Conservation (phyloP, 1,139 yeast species). For the Pichia sp. region DNA sequence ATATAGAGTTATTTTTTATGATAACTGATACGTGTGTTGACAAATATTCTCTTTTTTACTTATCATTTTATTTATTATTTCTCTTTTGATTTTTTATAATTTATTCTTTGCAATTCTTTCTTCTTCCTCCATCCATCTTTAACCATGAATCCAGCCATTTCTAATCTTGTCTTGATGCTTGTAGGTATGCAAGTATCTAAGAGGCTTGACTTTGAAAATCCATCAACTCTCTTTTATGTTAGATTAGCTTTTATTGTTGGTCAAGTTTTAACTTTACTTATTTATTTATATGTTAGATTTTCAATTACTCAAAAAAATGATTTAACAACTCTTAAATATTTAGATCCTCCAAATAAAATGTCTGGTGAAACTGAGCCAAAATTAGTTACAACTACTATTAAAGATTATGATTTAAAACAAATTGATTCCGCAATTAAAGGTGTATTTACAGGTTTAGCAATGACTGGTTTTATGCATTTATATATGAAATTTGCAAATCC, state of each 20-base stretch:
- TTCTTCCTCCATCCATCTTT: background rate
- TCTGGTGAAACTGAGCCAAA: conserved; percentile 69
- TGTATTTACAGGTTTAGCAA: conserved; percentile 82
- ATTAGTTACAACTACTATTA: conserved; percentile 80
- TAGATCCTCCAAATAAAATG: conserved; percentile 79
- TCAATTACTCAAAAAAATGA: conserved; percentile 74
- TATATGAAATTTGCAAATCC: conserved; percentile 99
- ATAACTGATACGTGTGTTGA: too few species aligned
- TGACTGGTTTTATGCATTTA: conserved; percentile 98
- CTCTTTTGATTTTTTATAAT: background rate
- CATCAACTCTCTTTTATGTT: conserved; percentile 65
- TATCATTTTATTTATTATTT: background rate
- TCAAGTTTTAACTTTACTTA: conserved; percentile 56
- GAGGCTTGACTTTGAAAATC: conserved; percentile 84
- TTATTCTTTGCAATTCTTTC: background rate
- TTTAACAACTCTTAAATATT: conserved; percentile 85
- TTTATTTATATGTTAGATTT: conserved; percentile 60
- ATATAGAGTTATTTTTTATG: too few species aligned
- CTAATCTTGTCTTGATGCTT: conserved; percentile 86
- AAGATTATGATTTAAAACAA: conserved; percentile 90
- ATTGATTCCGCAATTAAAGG: conserved; percentile 73
- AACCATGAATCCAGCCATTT: conserved; percentile 74
- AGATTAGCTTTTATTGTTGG: conserved; percentile 68
- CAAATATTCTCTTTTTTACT: too few species aligned
- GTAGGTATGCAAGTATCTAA: conserved; percentile 96